These are phyloP conservation scores for Penicillium diatomitis DNA, from an alignment of 495 filamentous ascomycete genomes.

Conservation along the genomic window DNA sequence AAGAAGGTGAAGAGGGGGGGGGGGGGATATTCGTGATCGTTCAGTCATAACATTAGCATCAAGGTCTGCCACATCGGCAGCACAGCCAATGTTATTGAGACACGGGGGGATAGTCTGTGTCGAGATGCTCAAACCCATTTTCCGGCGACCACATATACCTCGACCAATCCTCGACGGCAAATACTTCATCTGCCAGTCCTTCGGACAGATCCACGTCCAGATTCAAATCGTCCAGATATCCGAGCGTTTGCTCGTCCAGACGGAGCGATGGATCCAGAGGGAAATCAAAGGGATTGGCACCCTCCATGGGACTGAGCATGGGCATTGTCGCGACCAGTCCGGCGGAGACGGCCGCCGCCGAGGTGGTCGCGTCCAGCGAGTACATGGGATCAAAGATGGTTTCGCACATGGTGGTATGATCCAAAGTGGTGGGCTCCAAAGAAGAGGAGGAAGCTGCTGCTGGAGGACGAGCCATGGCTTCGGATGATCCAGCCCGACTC, in stretches of 20 bases:
- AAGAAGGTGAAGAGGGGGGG: constrained; percentile 1
- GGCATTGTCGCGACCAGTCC: constrained; percentile 6
- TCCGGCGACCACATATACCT: constrained; percentile 24
- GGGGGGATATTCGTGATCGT: too few relatives aligned
- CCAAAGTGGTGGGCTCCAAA: too few relatives aligned
- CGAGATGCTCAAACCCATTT: constrained; percentile 21
- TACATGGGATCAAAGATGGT: constrained; percentile 16
- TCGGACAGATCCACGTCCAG: constrained; percentile 17
- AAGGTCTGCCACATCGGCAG: background rate
- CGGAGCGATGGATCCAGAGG: constrained; percentile 13
- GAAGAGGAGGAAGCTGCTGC: background rate
- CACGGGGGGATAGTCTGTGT: constrained; percentile 14
- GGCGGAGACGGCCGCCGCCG: background rate
- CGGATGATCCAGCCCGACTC: background rate
- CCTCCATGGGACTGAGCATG: constrained; percentile 13
- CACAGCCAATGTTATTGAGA: constrained; percentile 12
- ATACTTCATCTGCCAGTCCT: constrained; percentile 12
- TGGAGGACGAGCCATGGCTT: constrained; percentile 3
- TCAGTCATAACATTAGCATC: constrained; percentile 1
- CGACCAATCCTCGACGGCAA: constrained; percentile 23
- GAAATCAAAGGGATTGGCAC: constrained; percentile 17
- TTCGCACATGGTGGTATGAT: background rate
- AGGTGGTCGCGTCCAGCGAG: constrained; percentile 7
- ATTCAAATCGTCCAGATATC: constrained; percentile 17
- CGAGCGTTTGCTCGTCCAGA: constrained; percentile 7